Percentiles rank a stretch among this genome's conserved stretches.
These are phyloP conservation scores for Dendrobium officinale DNA, from an alignment of 106 monocot genomes.

Conservation along the genomic window DNA sequence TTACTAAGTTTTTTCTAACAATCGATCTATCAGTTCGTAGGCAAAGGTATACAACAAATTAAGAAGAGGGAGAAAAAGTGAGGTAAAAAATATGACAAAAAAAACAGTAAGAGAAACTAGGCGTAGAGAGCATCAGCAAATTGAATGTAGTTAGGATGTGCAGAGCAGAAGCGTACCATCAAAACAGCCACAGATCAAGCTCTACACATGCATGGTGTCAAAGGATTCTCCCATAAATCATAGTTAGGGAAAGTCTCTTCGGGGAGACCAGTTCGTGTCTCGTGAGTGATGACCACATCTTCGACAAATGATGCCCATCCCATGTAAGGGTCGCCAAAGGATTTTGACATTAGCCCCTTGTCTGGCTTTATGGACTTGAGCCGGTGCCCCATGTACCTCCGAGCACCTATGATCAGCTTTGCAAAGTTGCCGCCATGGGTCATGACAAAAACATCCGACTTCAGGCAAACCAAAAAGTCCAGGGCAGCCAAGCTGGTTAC, in stretches of 20 bases:
- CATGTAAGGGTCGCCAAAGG: conserved; percentile 93
- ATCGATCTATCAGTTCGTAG: too few species aligned
- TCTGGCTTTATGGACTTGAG: conserved; percentile 94
- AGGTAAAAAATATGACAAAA: too few species aligned
- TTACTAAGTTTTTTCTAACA: too few species aligned
- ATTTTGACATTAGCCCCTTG: conserved; percentile 93
- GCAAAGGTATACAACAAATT: too few species aligned
- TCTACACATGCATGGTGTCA: conserved; percentile 95
- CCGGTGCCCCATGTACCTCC: conserved; percentile 84
- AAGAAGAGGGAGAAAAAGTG: too few species aligned
- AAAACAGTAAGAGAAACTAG: too few species aligned
- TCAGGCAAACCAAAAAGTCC: conserved; percentile 91
- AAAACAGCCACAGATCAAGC: conserved; percentile 17
- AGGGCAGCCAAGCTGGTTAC: conserved; percentile 91
- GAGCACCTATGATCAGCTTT: conserved; percentile 84
- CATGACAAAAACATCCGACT: conserved; percentile 97
- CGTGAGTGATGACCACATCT: conserved; percentile 79
- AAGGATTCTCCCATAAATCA: conserved; percentile 92
- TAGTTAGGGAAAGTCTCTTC: conserved; percentile 86
- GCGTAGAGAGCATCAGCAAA: too few species aligned
- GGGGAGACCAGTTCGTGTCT: conserved; percentile 84
- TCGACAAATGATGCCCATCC: conserved; percentile 95
- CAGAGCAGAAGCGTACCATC: too few species aligned
- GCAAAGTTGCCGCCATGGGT: conserved; percentile 96
- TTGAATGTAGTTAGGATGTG: too few species aligned